phyloP scores from a whole-genome alignment of 140 eudicot species.

The Cichorium intybus region DNA sequence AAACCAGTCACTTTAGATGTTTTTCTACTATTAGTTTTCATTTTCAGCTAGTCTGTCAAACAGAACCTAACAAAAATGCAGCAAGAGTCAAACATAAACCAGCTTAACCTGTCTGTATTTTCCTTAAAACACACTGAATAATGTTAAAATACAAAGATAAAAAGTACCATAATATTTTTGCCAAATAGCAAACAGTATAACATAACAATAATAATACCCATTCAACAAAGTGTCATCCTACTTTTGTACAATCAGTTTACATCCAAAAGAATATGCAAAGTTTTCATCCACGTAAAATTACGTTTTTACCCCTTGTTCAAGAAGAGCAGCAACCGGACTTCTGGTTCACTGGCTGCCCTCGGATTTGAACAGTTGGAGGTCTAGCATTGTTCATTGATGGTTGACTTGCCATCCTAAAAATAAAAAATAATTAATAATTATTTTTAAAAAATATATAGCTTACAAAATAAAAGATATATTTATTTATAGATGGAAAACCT shows the following conservation, averaged over 20 bases:
- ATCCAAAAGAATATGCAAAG: too few relatives aligned
- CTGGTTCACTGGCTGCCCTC: conserved; percentile 91
- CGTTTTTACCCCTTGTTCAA: conserved; percentile 36
- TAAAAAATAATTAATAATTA: neutral
- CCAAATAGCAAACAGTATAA: conserved; percentile 21
- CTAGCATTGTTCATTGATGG: conserved; percentile 72
- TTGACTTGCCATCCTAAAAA: conserved; percentile 90
- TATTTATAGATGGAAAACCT: conserved; percentile 41
- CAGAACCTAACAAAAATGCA: too few relatives aligned
- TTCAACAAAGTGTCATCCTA: conserved; percentile 48
- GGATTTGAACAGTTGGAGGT: conserved; percentile 79
- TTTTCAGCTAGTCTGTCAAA: too few relatives aligned
- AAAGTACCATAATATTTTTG: conserved; percentile 12
- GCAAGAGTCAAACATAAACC: neutral
- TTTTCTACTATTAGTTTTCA: too few relatives aligned
- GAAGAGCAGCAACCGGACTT: conserved; percentile 88
- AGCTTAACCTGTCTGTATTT: conserved; percentile 13
- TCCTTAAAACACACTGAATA: conserved; percentile 20
- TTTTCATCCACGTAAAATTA: too few relatives aligned
- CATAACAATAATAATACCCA: conserved; percentile 17
- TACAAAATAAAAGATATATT: neutral
- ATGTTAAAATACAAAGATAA: conserved; percentile 9
- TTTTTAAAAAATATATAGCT: too few relatives aligned
- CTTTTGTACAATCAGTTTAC: conserved; percentile 72
- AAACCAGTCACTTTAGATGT: too few relatives aligned